phyloP scores from a whole-genome alignment of 179 eudicot genomes.

The Corrigiola litoralis region DNA sequence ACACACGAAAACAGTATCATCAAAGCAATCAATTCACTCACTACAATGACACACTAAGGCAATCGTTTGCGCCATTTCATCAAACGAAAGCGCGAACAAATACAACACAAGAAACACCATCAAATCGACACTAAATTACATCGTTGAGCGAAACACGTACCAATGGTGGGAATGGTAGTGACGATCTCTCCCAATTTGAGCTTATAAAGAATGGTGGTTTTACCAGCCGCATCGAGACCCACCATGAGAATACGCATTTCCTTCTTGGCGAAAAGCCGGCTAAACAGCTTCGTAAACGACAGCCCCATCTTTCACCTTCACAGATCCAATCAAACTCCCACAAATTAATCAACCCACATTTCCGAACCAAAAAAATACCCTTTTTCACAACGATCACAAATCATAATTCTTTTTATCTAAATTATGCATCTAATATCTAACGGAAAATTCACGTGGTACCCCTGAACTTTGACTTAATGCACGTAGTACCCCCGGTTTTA shows the following conservation, averaged over 20 bases:
- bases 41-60: too few relatives aligned
- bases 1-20: neutral
- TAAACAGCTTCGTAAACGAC: conserved; percentile 30
- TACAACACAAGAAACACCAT: neutral
- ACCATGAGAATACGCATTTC: conserved; percentile 40
- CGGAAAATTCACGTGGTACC: too few relatives aligned
- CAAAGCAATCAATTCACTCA: neutral
- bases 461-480: too few relatives aligned
- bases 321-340: conserved; percentile 7
- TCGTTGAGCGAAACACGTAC: conserved; percentile 14
- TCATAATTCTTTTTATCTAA: too few relatives aligned
- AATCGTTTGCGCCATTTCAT: too few relatives aligned
- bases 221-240: conserved; percentile 41
- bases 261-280: conserved; percentile 37
- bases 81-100: too few relatives aligned
- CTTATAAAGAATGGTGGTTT: conserved; percentile 31
- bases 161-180: conserved; percentile 38
- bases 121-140: too few relatives aligned
- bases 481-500: too few relatives aligned
- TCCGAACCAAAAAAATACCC: neutral
- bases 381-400: neutral
- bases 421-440: too few relatives aligned
- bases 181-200: conserved; percentile 37
- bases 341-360: neutral
- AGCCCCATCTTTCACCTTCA: conserved; percentile 31